These are phyloP conservation scores for Ustilaginoidea virens DNA, from an alignment of 2,329 filamentous ascomycete genomes.

Conservation along the genomic window DNA sequence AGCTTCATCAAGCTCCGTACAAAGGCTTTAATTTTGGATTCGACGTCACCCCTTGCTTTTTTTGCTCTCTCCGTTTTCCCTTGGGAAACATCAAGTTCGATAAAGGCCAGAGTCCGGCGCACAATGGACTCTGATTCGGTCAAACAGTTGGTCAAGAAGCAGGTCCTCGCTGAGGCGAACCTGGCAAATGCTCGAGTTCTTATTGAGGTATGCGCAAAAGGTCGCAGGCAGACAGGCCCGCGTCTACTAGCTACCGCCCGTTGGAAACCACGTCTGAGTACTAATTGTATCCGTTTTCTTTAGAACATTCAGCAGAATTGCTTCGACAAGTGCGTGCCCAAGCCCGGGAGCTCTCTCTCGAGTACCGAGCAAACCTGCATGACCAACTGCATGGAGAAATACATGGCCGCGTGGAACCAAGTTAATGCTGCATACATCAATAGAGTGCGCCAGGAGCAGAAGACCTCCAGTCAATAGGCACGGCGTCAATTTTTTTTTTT, in stretches of 20 bases:
- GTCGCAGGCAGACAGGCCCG: too few relatives aligned
- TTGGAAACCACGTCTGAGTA: too few relatives aligned
- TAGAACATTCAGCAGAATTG: constrained; percentile 72
- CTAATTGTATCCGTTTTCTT: neutral
- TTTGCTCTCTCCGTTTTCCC: too few relatives aligned
- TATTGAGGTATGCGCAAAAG: constrained; percentile 40
- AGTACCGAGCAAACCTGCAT: constrained; percentile 56
- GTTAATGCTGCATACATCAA: constrained; percentile 54
- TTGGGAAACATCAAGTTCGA: too few relatives aligned
- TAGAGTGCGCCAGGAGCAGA: constrained; percentile 43
- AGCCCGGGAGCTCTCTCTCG: constrained; percentile 51
- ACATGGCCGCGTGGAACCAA: constrained; percentile 66
- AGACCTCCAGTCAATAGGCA: constrained; percentile 8
- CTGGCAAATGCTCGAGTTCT: constrained; percentile 53
- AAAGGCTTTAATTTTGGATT: neutral
- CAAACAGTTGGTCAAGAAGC: constrained; percentile 49
- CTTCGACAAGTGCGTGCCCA: constrained; percentile 62
- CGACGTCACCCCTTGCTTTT: neutral
- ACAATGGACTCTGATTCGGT: constrained; percentile 42
- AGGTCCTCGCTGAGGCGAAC: constrained; percentile 48
- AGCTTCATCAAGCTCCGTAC: neutral
- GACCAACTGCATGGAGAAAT: constrained; percentile 70
- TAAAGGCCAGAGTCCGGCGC: too few relatives aligned
- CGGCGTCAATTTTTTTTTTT: too few relatives aligned
- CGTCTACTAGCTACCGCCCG: too few relatives aligned